These are phyloP conservation scores for Omphalotus guepiniiformis DNA, from an alignment of 768 basidiomycete species.

Conservation along the genomic window DNA sequence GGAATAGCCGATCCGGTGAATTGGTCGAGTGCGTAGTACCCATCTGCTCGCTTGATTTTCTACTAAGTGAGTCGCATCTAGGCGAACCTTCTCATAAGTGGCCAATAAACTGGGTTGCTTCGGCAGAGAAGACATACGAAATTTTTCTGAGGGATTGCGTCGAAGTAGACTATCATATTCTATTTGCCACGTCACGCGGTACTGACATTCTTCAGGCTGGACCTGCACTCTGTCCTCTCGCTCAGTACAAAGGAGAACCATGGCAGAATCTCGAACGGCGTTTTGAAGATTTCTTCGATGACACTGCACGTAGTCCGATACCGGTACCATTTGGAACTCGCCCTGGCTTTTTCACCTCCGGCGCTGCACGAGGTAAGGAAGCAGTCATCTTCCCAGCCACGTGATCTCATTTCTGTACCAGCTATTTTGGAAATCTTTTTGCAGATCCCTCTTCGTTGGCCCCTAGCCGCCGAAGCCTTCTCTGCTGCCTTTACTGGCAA, in stretches of 20 bases:
- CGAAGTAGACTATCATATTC: background rate
- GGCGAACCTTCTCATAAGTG: conserved; percentile 21
- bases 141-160: conserved; percentile 18
- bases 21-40: conserved; percentile 15
- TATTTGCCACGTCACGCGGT: background rate
- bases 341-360: conserved; percentile 17
- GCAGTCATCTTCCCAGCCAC: too few species aligned
- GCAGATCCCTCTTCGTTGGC: conserved; percentile 14
- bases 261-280: conserved; percentile 12
- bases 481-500: conserved; percentile 16
- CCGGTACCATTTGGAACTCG: conserved; percentile 14
- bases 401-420: background rate
- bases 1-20: conserved; percentile 17
- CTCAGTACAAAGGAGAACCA: conserved; percentile 10
- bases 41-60: background rate
- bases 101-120: conserved; percentile 17
- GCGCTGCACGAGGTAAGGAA: conserved; percentile 13
- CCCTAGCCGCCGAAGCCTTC: conserved; percentile 12
- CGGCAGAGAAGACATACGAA: conserved; percentile 19
- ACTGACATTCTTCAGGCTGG: conserved; percentile 12
- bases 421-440: conserved; percentile 14
- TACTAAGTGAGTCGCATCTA: too few species aligned
- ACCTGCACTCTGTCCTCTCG: conserved; percentile 15
- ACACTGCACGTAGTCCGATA: conserved; percentile 14
- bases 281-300: conserved; percentile 18